These are phyloP conservation scores for Diplodia mutila DNA, from an alignment of 2,329 filamentous ascomycete species.

Conservation along the genomic window DNA sequence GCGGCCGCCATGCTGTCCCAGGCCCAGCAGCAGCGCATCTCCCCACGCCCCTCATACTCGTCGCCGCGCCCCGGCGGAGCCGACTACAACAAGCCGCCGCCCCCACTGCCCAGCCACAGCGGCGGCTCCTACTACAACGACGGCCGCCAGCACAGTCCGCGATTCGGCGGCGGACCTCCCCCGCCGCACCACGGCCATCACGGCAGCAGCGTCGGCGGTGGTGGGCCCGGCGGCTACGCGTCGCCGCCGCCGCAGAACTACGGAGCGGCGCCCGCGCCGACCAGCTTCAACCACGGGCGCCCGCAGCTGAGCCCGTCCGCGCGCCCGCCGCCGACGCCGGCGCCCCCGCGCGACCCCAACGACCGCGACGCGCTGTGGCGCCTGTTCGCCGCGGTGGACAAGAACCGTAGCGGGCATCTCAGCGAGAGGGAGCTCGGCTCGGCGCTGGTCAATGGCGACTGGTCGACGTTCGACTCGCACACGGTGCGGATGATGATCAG, in stretches of 20 bases:
- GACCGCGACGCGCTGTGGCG: constrained; percentile 76
- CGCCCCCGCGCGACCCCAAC: constrained; percentile 58
- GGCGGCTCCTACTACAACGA: constrained; percentile 38
- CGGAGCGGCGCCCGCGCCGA: constrained; percentile 59
- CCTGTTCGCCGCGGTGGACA: constrained; percentile 89
- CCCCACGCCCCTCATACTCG: constrained; percentile 39
- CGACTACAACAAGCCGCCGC: constrained; percentile 51
- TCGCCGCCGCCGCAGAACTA: constrained; percentile 55
- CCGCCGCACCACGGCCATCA: constrained; percentile 31
- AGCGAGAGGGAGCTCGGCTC: constrained; percentile 85
- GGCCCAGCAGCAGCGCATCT: constrained; percentile 30
- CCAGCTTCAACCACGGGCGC: constrained; percentile 65
- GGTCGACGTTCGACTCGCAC: constrained; percentile 87
- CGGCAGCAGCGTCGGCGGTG: constrained; percentile 30
- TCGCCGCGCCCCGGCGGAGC: constrained; percentile 38
- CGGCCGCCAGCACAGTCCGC: constrained; percentile 35
- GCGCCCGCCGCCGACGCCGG: constrained; percentile 53
- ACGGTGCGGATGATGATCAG: constrained; percentile 98
- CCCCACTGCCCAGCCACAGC: constrained; percentile 42
- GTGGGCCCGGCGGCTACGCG: constrained; percentile 51
- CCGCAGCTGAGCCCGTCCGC: constrained; percentile 54
- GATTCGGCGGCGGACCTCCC: constrained; percentile 37
- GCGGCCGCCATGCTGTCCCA: constrained; percentile 42
- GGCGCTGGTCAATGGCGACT: constrained; percentile 95
- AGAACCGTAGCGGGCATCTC: constrained; percentile 78